Evolutionary conservation across 306 rosid genomes (phyloP).

Genomic region (Glycine tomentella): DNA sequence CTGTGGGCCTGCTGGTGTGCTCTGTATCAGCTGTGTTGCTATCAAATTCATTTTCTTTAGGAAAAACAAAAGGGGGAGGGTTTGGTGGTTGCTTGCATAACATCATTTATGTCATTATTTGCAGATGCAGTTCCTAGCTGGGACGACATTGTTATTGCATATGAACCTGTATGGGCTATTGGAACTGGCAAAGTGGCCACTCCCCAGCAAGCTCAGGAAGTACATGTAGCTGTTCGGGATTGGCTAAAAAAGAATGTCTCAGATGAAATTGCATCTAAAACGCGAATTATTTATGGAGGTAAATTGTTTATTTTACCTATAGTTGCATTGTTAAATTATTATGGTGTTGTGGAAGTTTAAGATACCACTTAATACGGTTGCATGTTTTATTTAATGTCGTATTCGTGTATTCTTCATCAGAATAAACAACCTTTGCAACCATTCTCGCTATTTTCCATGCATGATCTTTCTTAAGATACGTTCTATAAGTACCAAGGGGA

Average conservation of each 20-base stretch:
- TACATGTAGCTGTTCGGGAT: constrained; percentile 88
- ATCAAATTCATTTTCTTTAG: constrained; percentile 22
- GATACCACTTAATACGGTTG: not conserved
- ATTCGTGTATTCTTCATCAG: not conserved
- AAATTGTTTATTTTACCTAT: constrained; percentile 39
- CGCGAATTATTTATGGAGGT: constrained; percentile 98
- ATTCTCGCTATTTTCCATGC: not conserved
- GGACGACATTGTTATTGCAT: constrained; percentile 92
- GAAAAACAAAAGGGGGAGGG: not conserved
- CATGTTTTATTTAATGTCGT: not conserved
- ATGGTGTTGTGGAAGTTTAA: constrained; percentile 10
- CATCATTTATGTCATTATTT: constrained; percentile 15
- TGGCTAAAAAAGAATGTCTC: constrained; percentile 91
- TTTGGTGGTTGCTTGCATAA: constrained; percentile 34
- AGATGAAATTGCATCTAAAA: constrained; percentile 89
- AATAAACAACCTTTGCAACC: constrained; percentile 10
- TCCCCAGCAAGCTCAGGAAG: constrained; percentile 99
- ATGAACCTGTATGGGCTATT: constrained; percentile 99
- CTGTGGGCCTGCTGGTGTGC: no score
- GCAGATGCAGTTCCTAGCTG: constrained; percentile 95
- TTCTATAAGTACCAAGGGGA: not conserved
- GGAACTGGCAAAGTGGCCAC: constrained; percentile 99
- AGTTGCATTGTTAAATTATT: constrained; percentile 31
- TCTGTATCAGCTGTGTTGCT: no score
- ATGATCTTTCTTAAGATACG: constrained; percentile 3